Conservation (phyloP, 306 rosid species). For the Alnus rubra region DNA sequence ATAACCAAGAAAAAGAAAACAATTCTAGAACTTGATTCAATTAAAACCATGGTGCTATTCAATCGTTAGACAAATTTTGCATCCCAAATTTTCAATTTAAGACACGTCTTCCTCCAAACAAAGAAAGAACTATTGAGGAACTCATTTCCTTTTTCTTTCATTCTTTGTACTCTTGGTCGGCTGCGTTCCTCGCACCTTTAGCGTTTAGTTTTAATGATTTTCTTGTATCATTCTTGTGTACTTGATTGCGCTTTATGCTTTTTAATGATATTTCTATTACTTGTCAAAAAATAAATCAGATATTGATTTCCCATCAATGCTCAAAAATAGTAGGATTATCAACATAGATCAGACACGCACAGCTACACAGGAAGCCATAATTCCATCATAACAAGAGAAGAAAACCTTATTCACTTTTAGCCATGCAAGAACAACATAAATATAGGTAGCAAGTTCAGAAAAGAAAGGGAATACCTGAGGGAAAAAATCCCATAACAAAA, state of each 20-base stretch:
- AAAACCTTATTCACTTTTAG: no score
- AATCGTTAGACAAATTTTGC: neutral
- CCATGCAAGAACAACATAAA: no score
- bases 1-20: neutral
- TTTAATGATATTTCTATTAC: no score
- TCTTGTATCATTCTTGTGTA: no score
- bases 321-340: neutral
- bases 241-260: no score
- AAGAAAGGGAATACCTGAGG: neutral
- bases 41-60: neutral
- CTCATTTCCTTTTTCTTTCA: no score
- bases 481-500: neutral
- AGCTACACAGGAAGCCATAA: neutral
- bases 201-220: no score
- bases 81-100: neutral
- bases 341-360: neutral
- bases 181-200: no score
- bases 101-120: neutral
- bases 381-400: no score
- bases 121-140: no score
- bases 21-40: neutral
- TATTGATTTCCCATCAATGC: neutral
- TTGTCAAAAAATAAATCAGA: neutral
- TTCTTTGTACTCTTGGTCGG: no score
- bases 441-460: neutral